Evolutionary conservation across 306 rosid species (phyloP).

Genomic region (Canavalia gladiata): DNA sequence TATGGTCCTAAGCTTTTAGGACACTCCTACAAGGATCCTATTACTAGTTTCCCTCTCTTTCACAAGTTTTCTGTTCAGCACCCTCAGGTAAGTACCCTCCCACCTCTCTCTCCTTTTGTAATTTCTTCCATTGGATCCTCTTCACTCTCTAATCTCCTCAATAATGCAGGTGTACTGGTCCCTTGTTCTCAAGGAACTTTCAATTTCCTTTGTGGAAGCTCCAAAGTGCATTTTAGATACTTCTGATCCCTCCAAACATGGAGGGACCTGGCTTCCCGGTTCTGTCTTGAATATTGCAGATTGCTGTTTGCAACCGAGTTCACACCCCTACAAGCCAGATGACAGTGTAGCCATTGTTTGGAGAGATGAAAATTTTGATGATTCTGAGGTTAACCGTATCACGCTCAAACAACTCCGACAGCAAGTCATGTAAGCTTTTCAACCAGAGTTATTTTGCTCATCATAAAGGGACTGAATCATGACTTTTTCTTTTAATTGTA

Average conservation of each 20-base stretch:
- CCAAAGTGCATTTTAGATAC: conserved; percentile 73
- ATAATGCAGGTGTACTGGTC: conserved; percentile 79
- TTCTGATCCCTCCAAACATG: conserved; percentile 59
- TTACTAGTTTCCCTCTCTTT: conserved; percentile 70
- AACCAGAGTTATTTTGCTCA: background rate
- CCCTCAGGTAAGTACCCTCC: conserved; percentile 61
- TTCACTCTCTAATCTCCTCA: background rate
- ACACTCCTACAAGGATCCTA: conserved; percentile 76
- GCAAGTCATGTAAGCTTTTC: conserved; percentile 72
- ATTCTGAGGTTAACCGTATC: conserved; percentile 59
- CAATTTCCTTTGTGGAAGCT: conserved; percentile 63
- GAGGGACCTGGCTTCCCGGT: conserved; percentile 82
- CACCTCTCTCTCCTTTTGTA: background rate
- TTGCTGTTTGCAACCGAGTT: conserved; percentile 71
- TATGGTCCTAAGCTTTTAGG: conserved; percentile 74
- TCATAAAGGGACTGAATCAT: background rate
- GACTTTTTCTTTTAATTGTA: background rate
- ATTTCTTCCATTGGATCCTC: background rate
- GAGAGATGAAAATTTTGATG: conserved; percentile 80
- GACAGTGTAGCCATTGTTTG: conserved; percentile 73
- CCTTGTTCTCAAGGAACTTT: conserved; percentile 71
- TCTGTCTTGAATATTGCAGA: conserved; percentile 81
- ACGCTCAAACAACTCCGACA: conserved; percentile 77
- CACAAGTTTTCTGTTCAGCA: conserved; percentile 65
- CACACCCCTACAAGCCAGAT: conserved; percentile 66